Percentiles rank a stretch among this genome's conserved stretches.
phyloP scores from a whole-genome alignment of 306 rosid genomes.

The Rubus parviflorus region DNA sequence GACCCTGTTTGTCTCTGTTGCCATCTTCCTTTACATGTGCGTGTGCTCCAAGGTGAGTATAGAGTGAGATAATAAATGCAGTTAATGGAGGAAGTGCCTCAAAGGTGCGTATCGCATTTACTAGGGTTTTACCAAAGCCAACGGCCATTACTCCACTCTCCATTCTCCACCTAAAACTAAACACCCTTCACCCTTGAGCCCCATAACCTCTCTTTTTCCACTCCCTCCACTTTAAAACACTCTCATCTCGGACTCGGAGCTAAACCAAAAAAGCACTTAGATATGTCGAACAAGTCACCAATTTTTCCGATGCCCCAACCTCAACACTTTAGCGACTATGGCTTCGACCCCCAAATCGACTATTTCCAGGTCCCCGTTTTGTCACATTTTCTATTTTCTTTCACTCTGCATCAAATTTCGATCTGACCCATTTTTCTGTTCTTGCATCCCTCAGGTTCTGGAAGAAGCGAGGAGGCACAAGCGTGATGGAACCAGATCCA shows the following conservation, averaged over 20 bases:
- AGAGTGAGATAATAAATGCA: neutral
- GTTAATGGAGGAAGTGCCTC: neutral
- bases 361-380: conserved; percentile 66
- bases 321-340: conserved; percentile 93
- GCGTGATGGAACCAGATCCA: conserved; percentile 61
- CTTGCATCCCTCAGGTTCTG: conserved; percentile 47
- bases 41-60: neutral
- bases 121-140: conserved; percentile 35
- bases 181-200: conserved; percentile 23
- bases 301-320: conserved; percentile 80
- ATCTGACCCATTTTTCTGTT: neutral
- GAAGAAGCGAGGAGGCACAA: conserved; percentile 88
- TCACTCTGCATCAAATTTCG: neutral
- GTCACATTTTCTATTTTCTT: neutral
- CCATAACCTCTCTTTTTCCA: conserved; percentile 13
- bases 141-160: conserved; percentile 16
- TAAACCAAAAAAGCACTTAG: neutral
- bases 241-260: too few species aligned
- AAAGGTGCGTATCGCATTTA: conserved; percentile 32
- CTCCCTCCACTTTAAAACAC: neutral
- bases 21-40: neutral
- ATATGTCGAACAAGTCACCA: conserved; percentile 74
- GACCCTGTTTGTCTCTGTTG: neutral
- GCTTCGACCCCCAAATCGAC: conserved; percentile 90
- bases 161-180: neutral